A percentile compares a stretch with the other conserved stretches of the same genome.
phyloP scores from a whole-genome alignment of 2,329 filamentous ascomycete species.

The Cylindrodendrum hubeiense region DNA sequence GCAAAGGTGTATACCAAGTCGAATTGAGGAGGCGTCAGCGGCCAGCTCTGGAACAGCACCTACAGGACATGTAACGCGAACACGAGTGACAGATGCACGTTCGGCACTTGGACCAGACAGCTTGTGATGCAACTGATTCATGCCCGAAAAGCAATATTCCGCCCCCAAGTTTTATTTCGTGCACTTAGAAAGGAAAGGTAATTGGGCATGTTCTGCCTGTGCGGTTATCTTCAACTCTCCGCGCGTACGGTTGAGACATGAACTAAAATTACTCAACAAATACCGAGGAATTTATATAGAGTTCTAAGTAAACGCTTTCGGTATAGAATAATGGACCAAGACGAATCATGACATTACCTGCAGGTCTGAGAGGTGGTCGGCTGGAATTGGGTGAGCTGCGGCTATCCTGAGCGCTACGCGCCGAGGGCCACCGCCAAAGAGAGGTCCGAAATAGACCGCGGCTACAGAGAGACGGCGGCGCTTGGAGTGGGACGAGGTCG shows the following conservation, averaged over 20 bases:
- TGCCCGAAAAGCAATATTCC: not conserved
- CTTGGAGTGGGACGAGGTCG: conserved; percentile 18
- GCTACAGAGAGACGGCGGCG: conserved; percentile 25
- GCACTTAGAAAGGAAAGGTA: not conserved
- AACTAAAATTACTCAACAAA: too few relatives aligned
- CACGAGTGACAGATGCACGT: not conserved
- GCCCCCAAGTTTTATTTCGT: not conserved
- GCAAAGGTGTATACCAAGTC: not conserved
- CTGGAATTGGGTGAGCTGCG: conserved; percentile 23
- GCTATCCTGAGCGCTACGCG: conserved; percentile 24
- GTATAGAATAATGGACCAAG: not conserved
- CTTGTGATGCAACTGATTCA: not conserved
- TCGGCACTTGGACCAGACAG: conserved; percentile 2
- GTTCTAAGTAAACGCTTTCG: not conserved
- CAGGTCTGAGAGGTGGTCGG: conserved; percentile 16
- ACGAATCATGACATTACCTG: not conserved
- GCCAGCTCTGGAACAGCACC: conserved; percentile 10
- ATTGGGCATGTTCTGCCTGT: not conserved
- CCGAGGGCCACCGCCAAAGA: not conserved
- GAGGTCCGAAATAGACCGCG: conserved; percentile 41
- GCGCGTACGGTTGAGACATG: too few relatives aligned
- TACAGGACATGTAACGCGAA: conserved; percentile 12
- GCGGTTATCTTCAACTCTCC: not conserved
- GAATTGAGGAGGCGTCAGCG: conserved; percentile 5
- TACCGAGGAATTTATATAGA: not conserved